Base-by-base conservation (phyloP, 371 early-diverging fungal species). In the Rhizopus stolonifer region DNA sequence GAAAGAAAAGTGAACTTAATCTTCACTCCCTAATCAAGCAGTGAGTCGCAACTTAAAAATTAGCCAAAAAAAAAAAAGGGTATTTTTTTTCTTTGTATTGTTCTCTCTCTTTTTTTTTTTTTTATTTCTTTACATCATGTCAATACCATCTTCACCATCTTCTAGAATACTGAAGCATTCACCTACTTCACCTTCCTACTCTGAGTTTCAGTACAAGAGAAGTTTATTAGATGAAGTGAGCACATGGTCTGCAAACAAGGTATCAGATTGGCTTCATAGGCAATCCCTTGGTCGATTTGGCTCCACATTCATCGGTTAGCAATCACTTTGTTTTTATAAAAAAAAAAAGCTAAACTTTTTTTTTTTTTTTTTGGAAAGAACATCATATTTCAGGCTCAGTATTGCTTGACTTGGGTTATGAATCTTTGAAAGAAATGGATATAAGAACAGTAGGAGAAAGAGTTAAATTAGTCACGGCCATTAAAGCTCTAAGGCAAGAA, bases 381-480 rank as follows among this genome's bases (percentile, higher is more conserved):
- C 79, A 93, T 62, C 68, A 87, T 52, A 85, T 96, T 31, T 84
- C 81, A 23, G 97, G 97, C 14, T 80, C 84, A 29, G 79, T 87
- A 1, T 69, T 96, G 42, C 72, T 90, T 7, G 93, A 94, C 58
- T 78, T 96, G 13, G 86, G 88, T 64, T 87, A 93, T 64, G 72
- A 79, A 31, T 63, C 90, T 3, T 70, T 96, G 17, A 89, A 90
- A 69, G 89, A 91, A 44, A 83, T 96, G 72, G 87, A 86, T 11
- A 83, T 96, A 29, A 66, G 66, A 39, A 85, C 87, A 1, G 90
- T 95, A 10, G 94, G 95, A 21, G 94, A 93, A 57, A 75, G 94
- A 26, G 87, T 93, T 19, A 72, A 87, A 46, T 67, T 96, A 33
- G 64, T 89, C 13, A 66, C 79, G 17, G 91, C 90, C 7, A 85